Conservation (phyloP, 371 early-diverging fungal species). For the Lichtheimia corymbifera region DNA sequence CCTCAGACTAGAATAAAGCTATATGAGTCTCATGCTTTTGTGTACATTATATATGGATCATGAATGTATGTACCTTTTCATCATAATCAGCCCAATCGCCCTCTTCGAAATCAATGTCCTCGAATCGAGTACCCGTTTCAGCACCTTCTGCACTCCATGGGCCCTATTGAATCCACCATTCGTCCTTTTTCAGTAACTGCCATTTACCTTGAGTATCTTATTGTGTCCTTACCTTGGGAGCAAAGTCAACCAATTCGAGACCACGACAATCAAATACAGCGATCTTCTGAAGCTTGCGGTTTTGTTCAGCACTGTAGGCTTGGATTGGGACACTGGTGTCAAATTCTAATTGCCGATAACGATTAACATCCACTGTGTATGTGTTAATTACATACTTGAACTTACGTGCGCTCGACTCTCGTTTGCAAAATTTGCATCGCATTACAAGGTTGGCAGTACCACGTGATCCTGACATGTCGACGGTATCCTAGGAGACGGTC, state of each 20-base stretch:
- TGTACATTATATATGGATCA: not conserved
- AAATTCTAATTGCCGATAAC: constrained; percentile 47
- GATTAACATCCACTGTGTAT: not conserved
- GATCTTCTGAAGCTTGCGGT: constrained; percentile 63
- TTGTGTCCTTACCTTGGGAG: constrained; percentile 62
- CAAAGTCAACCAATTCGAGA: constrained; percentile 80
- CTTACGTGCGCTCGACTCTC: constrained; percentile 75
- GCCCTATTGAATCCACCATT: constrained; percentile 34
- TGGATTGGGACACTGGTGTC: constrained; percentile 53
- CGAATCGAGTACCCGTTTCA: constrained; percentile 74
- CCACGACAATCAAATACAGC: constrained; percentile 85
- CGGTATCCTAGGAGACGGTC: constrained; percentile 22
- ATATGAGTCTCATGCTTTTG: not conserved
- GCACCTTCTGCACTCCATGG: constrained; percentile 76
- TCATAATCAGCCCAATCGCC: constrained; percentile 46
- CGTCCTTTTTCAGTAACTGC: not conserved
- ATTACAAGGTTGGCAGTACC: constrained; percentile 89
- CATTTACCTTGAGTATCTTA: not conserved
- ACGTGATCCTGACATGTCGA: constrained; percentile 57
- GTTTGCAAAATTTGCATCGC: constrained; percentile 92
- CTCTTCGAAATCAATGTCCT: constrained; percentile 81
- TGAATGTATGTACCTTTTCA: constrained; percentile 16
- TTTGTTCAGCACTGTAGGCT: constrained; percentile 65
- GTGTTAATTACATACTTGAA: not conserved
- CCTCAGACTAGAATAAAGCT: constrained; percentile 13